These are phyloP conservation scores for Entamoeba histolytica DNA, from an alignment of 208 protist genomes.

Conservation along the genomic window DNA sequence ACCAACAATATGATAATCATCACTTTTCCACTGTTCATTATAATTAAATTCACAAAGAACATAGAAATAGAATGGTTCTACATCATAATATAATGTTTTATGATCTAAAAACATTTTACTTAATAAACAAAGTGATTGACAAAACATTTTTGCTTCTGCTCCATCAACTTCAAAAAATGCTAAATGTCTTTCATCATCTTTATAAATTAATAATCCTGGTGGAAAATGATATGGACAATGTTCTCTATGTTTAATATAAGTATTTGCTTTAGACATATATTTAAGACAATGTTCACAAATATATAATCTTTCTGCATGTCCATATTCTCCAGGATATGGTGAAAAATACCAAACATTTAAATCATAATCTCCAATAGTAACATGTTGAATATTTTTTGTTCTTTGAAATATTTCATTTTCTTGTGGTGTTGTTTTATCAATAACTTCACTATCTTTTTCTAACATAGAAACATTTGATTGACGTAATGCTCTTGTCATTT, in stretches of 20 bases:
- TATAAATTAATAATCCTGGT: slow-evolving; percentile 10
- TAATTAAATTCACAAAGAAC: slow-evolving; percentile 67
- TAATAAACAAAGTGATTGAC: slow-evolving; percentile 87
- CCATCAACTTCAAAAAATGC: slow-evolving; percentile 68
- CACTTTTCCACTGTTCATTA: slow-evolving; percentile 4
- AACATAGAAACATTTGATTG: not conserved
- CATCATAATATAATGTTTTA: slow-evolving; percentile 96
- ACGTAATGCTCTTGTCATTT: not conserved
- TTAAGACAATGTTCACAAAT: slow-evolving; percentile 29
- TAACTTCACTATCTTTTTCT: not conserved
- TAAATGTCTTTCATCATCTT: slow-evolving; percentile 26
- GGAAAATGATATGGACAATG: not conserved
- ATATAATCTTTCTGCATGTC: not conserved
- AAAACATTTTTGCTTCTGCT: slow-evolving; percentile 50
- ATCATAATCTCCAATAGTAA: slow-evolving; percentile 23
- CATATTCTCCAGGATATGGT: slow-evolving; percentile 28
- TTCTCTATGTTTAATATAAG: not conserved
- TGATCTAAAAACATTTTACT: slow-evolving; percentile 96
- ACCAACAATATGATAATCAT: slow-evolving; percentile 69
- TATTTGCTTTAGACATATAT: not conserved
- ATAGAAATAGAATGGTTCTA: slow-evolving; percentile 95
- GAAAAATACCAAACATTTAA: slow-evolving; percentile 33
- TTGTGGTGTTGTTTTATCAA: not conserved
- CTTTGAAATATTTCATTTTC: not conserved
- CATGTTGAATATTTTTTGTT: slow-evolving; percentile 27